These are phyloP conservation scores for Aquilaria sinensis DNA, from an alignment of 345 rosid genomes.

Conservation along the genomic window DNA sequence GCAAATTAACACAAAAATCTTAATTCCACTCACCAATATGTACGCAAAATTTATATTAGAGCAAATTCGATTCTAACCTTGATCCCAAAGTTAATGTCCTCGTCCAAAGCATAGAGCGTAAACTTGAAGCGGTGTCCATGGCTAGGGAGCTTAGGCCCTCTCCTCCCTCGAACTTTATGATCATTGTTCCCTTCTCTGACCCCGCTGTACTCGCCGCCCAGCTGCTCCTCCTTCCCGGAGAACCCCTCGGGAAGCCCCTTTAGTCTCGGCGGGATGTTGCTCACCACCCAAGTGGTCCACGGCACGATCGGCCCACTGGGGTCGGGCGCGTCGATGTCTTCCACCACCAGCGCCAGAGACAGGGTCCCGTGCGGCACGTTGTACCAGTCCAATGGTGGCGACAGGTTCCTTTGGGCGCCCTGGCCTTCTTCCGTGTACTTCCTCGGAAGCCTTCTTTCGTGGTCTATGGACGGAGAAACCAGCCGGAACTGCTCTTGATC, in stretches of 20 bases:
- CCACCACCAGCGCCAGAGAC: constrained; percentile 68
- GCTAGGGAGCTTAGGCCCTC: constrained; percentile 48
- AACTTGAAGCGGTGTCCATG: constrained; percentile 65
- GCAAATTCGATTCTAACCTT: constrained; percentile 28
- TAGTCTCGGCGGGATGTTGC: constrained; percentile 50
- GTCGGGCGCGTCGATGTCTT: constrained; percentile 74
- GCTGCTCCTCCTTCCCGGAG: constrained; percentile 50
- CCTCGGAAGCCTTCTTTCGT: constrained; percentile 61
- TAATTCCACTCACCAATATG: too few relatives aligned
- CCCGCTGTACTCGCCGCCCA: constrained; percentile 26
- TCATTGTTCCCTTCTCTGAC: constrained; percentile 75
- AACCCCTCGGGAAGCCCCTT: constrained; percentile 74
- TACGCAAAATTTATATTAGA: too few relatives aligned
- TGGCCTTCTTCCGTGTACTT: constrained; percentile 69
- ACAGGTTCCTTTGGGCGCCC: constrained; percentile 47
- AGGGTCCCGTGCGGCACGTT: constrained; percentile 64
- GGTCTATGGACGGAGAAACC: constrained; percentile 45
- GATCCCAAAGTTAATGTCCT: constrained; percentile 41
- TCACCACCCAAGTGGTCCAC: constrained; percentile 80
- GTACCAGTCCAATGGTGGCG: constrained; percentile 73
- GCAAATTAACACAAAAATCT: background rate
- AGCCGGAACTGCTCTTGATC: constrained; percentile 34
- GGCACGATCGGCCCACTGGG: constrained; percentile 58
- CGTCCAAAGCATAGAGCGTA: constrained; percentile 68
- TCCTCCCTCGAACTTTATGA: constrained; percentile 73